Evolutionary conservation across 108 stramenopile species (phyloP), one percentile per base, ranked within the genome.

Genomic region (Fistulifera solaris): DNA sequence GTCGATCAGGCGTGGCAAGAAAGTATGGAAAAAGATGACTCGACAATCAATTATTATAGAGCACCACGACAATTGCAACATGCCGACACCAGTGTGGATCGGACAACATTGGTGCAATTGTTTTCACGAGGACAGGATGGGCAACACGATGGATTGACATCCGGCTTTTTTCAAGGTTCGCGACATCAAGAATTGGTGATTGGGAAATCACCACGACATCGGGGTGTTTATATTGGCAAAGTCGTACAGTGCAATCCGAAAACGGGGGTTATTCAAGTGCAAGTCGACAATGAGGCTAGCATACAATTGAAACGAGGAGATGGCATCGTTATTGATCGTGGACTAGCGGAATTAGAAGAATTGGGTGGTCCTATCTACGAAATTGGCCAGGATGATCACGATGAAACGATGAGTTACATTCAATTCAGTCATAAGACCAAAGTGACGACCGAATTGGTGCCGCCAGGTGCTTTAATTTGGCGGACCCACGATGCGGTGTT

Each of bases 91-190:
- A 27, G 55, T 27, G 81, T 87, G 1, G 54, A 77, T 10, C 58
- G 68, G 55, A 44, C 43, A 23, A 77, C 81, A 41, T 54, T 87
- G 4, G 68, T 68, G 1, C 86, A 87, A 62, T 58, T 87, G 22
- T 87, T 87, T 64, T 65, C 74, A 8, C 53, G 86, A 56, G 86
- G 80, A 24, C 86, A 87, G 58, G 81, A 83, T 63, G 80, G 73
- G 43, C 53, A 44, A 10, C 18, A 78, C 52, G 74, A 81, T 65
- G 86, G 86, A 13, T 51, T 87, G 0, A 72, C 79, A n/a, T 54
- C 80, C 1, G 86, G 86, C 22, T 87, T 83, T 58, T 81, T 87
- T 47, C 67, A 80, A 38, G 86, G 86, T 7, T 61, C 79, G 17
- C 42, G 70, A 15, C 85, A 87, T 64, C 85, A 87, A 52, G 19